phyloP scores from a whole-genome alignment of 495 filamentous ascomycete species.

The Trichodelitschia bisporula region DNA sequence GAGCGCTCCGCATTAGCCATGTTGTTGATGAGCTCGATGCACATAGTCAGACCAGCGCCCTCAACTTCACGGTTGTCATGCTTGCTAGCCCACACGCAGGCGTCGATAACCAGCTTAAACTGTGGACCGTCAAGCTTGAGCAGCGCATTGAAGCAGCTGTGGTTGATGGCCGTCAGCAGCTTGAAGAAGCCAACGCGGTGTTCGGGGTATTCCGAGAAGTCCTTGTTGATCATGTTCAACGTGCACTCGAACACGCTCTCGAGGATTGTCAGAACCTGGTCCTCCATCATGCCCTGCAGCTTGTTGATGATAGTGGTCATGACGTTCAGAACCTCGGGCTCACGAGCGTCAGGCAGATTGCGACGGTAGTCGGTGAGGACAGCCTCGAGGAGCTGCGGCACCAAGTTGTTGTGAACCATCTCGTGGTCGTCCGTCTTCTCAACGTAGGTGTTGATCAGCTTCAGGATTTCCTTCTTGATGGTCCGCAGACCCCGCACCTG shows the following conservation, averaged over 20 bases:
- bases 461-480: constrained; percentile 98
- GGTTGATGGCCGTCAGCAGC: constrained; percentile 79
- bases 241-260: constrained; percentile 98
- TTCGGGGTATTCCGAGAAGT: constrained; percentile 97
- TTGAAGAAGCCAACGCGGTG: constrained; percentile 98
- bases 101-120: constrained; percentile 98
- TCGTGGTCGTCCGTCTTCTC: constrained; percentile 93
- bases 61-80: constrained; percentile 98
- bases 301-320: constrained; percentile 96
- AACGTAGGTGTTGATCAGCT: constrained; percentile 92
- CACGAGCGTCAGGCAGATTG: constrained; percentile 86
- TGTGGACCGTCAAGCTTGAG: constrained; percentile 82
- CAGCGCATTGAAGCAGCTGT: constrained; percentile 82
- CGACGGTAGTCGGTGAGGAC: constrained; percentile 89
- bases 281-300: constrained; percentile 87
- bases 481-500: constrained; percentile 84
- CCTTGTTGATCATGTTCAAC: constrained; percentile 99
- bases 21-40: constrained; percentile 90
- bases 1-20: constrained; percentile 74
- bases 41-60: constrained; percentile 95
- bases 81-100: constrained; percentile 98
- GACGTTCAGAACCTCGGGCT: constrained; percentile 88
- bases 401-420: constrained; percentile 76
- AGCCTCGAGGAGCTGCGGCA: constrained; percentile 88
- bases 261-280: constrained; percentile 92